Conservation (phyloP, 805 yeast species). For the Candida incommunis region DNA sequence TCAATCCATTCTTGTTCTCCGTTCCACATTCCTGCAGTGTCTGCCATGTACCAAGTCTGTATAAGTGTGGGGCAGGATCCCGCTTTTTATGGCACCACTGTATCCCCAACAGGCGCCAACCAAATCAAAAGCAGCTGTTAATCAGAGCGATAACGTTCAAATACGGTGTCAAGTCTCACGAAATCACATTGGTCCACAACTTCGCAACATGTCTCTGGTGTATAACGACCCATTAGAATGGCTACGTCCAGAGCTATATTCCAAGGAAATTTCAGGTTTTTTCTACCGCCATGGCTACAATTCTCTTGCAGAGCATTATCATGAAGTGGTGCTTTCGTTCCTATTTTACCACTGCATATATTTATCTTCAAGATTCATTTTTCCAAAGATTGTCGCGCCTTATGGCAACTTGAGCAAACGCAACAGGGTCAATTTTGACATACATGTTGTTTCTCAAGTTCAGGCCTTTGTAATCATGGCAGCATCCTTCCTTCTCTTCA, state of each 20-base stretch:
- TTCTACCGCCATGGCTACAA: slow-evolving; percentile 13
- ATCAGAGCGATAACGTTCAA: too few relatives aligned
- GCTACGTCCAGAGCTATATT: not conserved
- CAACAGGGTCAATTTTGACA: slow-evolving; percentile 63
- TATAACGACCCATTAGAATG: not conserved
- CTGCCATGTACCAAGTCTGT: too few relatives aligned
- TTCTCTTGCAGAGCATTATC: slow-evolving; percentile 28
- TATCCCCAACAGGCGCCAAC: too few relatives aligned
- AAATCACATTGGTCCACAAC: too few relatives aligned
- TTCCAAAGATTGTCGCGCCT: slow-evolving; percentile 30
- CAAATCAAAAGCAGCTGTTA: too few relatives aligned
- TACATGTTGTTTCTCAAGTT: slow-evolving; percentile 78
- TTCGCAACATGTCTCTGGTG: not conserved
- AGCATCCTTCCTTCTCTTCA: slow-evolving; percentile 49
- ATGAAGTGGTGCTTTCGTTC: slow-evolving; percentile 53
- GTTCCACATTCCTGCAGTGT: too few relatives aligned
- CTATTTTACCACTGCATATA: slow-evolving; percentile 46
- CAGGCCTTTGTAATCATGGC: slow-evolving; percentile 58
- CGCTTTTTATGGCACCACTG: too few relatives aligned
- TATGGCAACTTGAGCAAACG: slow-evolving; percentile 35
- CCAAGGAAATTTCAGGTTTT: not conserved
- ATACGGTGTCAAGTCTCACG: too few relatives aligned
- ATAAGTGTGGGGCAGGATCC: too few relatives aligned
- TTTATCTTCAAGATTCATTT: slow-evolving; percentile 35
- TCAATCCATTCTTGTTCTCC: too few relatives aligned